Evolutionary conservation across 495 filamentous ascomycete species (phyloP).

Genomic region (Xanthoparmelia taractica): DNA sequence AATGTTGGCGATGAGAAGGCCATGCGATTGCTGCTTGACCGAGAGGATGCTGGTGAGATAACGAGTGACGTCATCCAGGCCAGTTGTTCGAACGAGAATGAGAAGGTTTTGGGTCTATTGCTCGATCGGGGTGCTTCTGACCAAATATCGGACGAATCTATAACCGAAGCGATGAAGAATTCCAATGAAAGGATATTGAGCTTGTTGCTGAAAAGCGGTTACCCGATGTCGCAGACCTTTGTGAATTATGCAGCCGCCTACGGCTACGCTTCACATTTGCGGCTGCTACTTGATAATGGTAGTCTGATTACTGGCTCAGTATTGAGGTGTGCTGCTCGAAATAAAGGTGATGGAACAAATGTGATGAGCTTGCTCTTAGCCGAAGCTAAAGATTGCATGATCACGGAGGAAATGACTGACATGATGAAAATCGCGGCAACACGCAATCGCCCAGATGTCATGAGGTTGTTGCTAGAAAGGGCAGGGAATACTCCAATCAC

Average conservation of each 20-base stretch:
- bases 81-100: background rate
- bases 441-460: no score
- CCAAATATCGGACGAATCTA: background rate
- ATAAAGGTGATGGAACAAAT: background rate
- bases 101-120: background rate
- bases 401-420: background rate
- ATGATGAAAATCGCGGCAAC: background rate
- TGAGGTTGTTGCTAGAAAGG: background rate
- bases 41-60: background rate
- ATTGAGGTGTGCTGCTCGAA: background rate
- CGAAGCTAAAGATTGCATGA: background rate
- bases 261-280: background rate
- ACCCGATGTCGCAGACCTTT: background rate
- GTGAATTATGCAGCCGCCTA: background rate
- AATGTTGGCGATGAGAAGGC: background rate
- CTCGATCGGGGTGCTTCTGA: background rate
- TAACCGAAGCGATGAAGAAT: background rate
- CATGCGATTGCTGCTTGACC: background rate
- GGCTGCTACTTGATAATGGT: background rate
- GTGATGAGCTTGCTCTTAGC: constrained; percentile 2
- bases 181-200: background rate
- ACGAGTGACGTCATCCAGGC: background rate
- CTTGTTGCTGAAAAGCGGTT: background rate
- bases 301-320: background rate
- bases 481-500: background rate